A percentile compares a stretch with the other conserved stretches of the same genome.
phyloP scores from a whole-genome alignment of 1,139 yeast genomes.

The Yamadazyma dendronema region DNA sequence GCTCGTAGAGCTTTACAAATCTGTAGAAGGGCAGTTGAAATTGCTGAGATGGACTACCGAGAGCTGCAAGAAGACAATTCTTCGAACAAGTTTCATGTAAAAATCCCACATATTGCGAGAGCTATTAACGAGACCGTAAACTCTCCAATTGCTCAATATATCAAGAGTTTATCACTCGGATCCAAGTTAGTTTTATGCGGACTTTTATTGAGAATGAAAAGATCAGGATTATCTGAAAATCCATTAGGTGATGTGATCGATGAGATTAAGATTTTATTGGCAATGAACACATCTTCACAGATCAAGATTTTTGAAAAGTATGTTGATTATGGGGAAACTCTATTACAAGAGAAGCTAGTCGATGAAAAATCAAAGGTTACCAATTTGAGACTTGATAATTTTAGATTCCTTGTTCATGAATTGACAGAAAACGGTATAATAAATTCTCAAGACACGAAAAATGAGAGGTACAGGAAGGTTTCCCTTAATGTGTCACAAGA shows the following conservation, averaged over 20 bases:
- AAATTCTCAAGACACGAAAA: constrained; percentile 60
- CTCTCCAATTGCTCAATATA: constrained; percentile 64
- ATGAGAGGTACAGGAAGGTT: constrained; percentile 65
- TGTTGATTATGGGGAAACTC: constrained; percentile 11
- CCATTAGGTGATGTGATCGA: constrained; percentile 74
- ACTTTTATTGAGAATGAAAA: constrained; percentile 58
- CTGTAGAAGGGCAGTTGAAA: constrained; percentile 85
- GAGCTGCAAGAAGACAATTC: neutral
- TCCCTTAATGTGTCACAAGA: constrained; percentile 70
- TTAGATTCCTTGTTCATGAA: constrained; percentile 58
- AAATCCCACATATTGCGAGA: constrained; percentile 65
- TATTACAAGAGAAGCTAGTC: constrained; percentile 8
- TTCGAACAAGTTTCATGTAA: constrained; percentile 46
- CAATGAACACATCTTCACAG: constrained; percentile 25
- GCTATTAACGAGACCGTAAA: constrained; percentile 81
- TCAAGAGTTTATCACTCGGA: constrained; percentile 62
- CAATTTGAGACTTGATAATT: constrained; percentile 38
- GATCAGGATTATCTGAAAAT: constrained; percentile 72
- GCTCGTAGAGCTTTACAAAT: constrained; percentile 91
- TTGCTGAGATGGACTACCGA: constrained; percentile 63
- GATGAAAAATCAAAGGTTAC: neutral
- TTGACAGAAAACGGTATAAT: constrained; percentile 77
- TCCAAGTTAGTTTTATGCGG: constrained; percentile 73
- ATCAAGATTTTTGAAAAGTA: constrained; percentile 1
- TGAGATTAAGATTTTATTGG: constrained; percentile 54